Conservation (phyloP, 306 rosid species). For the Citrullus mucosospermus region DNA sequence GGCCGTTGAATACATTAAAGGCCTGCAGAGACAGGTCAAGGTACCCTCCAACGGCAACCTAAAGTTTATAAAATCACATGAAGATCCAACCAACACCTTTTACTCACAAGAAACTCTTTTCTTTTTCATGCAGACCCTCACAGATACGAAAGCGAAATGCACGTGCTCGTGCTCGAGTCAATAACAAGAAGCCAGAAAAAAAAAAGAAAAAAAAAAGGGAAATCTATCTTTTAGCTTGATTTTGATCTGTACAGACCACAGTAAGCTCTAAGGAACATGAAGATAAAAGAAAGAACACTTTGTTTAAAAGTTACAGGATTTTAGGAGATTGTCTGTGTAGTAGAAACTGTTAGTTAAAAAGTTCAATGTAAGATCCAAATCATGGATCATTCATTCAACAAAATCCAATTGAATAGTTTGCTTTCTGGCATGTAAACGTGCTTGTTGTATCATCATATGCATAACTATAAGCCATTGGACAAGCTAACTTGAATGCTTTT, state of each 20-base stretch:
- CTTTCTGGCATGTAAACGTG: slow-evolving; percentile 44
- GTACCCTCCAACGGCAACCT: slow-evolving; percentile 5
- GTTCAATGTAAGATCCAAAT: slow-evolving; percentile 1
- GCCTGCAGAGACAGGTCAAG: slow-evolving; percentile 67
- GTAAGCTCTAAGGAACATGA: neutral
- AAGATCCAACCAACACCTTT: slow-evolving; percentile 2
- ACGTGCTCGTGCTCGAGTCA: slow-evolving; percentile 46
- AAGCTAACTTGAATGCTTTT: slow-evolving; percentile 36
- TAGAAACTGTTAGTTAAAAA: neutral
- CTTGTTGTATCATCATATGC: slow-evolving; percentile 59
- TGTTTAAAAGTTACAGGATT: neutral
- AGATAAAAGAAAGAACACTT: neutral
- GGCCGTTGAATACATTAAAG: slow-evolving; percentile 64
- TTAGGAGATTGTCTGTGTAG: neutral
- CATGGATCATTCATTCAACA: slow-evolving; percentile 21
- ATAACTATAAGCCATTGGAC: slow-evolving; percentile 50
- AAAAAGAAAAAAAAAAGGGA: neutral
- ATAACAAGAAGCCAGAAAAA: slow-evolving; percentile 23
- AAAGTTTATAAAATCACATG: neutral
- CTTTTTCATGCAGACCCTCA: slow-evolving; percentile 44
- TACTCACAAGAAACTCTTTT: slow-evolving; percentile 7
- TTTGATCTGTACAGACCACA: slow-evolving; percentile 1
- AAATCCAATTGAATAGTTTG: slow-evolving; percentile 38
- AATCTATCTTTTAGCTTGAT: slow-evolving; percentile 13
- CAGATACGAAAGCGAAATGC: slow-evolving; percentile 51